A percentile compares a stretch with the other conserved stretches of the same genome.
phyloP scores from a whole-genome alignment of 1,284 basidiomycete genomes.

The Ustilago bromivora region DNA sequence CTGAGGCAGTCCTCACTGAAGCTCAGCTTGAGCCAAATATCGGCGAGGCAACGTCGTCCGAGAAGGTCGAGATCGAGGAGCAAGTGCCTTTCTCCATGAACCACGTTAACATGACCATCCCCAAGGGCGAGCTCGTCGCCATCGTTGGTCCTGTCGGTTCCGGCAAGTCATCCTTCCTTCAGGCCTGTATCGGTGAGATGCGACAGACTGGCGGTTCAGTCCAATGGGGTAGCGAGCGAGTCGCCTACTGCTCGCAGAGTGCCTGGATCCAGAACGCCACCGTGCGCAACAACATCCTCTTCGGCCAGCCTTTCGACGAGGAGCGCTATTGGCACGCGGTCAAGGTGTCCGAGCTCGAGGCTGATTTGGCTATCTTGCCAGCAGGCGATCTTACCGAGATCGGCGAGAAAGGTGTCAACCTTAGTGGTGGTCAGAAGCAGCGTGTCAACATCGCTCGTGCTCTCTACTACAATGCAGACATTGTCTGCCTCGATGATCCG shows the following conservation, averaged over 20 bases:
- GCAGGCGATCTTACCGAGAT: constrained; percentile 79
- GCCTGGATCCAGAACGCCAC: constrained; percentile 91
- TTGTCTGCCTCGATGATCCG: constrained; percentile 79
- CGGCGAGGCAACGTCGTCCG: constrained; percentile 24
- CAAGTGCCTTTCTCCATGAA: constrained; percentile 59
- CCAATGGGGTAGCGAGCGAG: constrained; percentile 61
- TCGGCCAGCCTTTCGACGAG: constrained; percentile 72
- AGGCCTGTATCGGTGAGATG: constrained; percentile 68
- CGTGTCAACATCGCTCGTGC: constrained; percentile 80
- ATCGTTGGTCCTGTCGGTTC: constrained; percentile 68
- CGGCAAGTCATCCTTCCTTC: constrained; percentile 65
- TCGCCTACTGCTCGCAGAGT: constrained; percentile 85
- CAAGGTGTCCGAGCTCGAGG: constrained; percentile 63
- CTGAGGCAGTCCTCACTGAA: constrained; percentile 32
- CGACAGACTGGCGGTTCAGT: constrained; percentile 54
- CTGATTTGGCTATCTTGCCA: constrained; percentile 79
- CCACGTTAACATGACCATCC: constrained; percentile 50
- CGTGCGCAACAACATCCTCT: constrained; percentile 73
- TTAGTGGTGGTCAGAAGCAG: constrained; percentile 76
- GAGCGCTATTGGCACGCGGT: constrained; percentile 72
- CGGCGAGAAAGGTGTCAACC: constrained; percentile 73
- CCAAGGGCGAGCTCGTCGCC: constrained; percentile 57
- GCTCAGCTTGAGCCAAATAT: constrained; percentile 33
- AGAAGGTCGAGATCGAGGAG: constrained; percentile 20
- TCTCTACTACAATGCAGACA: constrained; percentile 79